Evolutionary conservation across 768 basidiomycete genomes (phyloP), one percentile per base, ranked within the genome.

Genomic region (Hygrophorus russula): DNA sequence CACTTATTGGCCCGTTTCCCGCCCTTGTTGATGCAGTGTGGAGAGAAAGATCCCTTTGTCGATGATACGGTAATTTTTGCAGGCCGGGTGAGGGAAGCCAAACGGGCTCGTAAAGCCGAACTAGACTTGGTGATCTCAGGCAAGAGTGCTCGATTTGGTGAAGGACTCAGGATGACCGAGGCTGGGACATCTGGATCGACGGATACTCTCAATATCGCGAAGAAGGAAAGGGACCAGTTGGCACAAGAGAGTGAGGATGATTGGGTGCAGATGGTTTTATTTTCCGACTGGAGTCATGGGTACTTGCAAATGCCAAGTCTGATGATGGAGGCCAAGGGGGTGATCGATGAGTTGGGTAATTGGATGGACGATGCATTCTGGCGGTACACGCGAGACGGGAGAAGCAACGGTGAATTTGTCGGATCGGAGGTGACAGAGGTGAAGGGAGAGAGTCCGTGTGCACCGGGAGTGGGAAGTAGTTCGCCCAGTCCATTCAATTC

Each of bases 51-150:
- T 52, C 89, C 94, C 0, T 89, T 99, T 53, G 91, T 96, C 17
- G 96, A 99, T 60, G 96, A 98, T 59, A 97, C 91, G 0, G 83
- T 99, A 49, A 90, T 98, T 53, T 94, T 98, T 54, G 88, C 92
- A 2, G 94, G 93, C 11, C 80, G 88, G 24, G 71, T 99, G n/a
- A 72, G 94, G 19, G 89, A 97, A 58, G 94, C 96, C 12, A 99
- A 98, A 64, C 77, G 87, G 17, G 76, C 78, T 8, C 77, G 88
- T 28, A 85, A 80, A 59, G 64, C 69, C 12, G 83, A 91, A 53
- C 70, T 93, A 5, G 79, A 83, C 50, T 56, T 79, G 35, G 62
- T 65, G 36, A 61, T 80, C 27, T 69, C 70, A 1, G 74, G 76
- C n/a, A 74, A 74, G 62, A 76, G 79, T 52, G 74, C 74, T 4